Conservation (phyloP, 2,329 filamentous ascomycete species). For the Neonectria punicea region DNA sequence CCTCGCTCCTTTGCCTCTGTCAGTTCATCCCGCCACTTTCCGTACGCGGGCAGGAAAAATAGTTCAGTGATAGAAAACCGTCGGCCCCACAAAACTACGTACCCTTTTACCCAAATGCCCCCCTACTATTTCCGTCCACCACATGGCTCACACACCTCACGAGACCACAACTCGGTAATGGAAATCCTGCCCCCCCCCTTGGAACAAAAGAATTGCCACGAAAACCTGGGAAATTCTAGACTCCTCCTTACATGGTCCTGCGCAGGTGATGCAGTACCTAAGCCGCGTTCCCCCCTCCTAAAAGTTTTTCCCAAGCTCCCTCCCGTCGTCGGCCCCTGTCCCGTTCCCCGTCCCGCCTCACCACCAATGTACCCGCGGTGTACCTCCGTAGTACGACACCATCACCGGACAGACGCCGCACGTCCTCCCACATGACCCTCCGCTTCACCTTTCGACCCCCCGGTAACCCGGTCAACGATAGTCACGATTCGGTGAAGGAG, state of each 20-base stretch:
- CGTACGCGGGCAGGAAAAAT: not conserved
- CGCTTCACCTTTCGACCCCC: constrained; percentile 10
- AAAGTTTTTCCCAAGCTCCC: constrained; percentile 14
- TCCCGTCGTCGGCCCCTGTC: constrained; percentile 8
- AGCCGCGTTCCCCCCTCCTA: constrained; percentile 2
- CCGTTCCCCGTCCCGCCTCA: constrained; percentile 8
- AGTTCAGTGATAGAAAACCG: not conserved
- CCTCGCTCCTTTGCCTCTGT: constrained; percentile 2
- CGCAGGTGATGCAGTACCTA: not conserved
- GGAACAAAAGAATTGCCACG: not conserved
- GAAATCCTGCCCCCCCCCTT: constrained; percentile 12
- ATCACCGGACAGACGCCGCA: constrained; percentile 2
- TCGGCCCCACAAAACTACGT: not conserved
- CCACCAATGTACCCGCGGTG: constrained; percentile 3
- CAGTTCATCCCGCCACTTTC: constrained; percentile 11
- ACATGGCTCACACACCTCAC: constrained; percentile 34
- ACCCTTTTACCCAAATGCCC: constrained; percentile 12
- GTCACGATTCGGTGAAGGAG: constrained; percentile 38
- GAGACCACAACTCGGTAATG: constrained; percentile 28
- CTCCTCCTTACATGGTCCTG: constrained; percentile 1
- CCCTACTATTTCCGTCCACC: constrained; percentile 39
- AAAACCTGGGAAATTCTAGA: constrained; percentile 25
- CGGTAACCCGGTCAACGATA: constrained; percentile 29
- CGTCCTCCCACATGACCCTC: constrained; percentile 36
- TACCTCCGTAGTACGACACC: constrained; percentile 6